Evolutionary conservation across 148 eudicot species (phyloP), one percentile per base, ranked within the genome.

Genomic region (Nepenthes gracilis): DNA sequence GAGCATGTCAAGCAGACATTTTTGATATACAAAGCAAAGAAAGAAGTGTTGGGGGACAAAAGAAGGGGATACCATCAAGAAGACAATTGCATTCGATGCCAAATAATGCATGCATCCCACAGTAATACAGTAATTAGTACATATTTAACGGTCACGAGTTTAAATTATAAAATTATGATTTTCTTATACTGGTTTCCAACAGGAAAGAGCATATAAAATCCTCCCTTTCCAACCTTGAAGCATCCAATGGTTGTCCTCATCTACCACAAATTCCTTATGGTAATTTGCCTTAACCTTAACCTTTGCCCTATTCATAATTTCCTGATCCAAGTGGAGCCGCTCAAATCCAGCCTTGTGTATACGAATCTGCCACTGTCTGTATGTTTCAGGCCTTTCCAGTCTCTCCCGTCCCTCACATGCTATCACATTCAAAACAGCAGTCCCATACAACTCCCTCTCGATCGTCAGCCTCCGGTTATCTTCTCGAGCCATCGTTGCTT

Each of bases 401-500:
- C 68, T 55, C 6, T 65, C 68, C 37, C 33, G 13, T 12, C 68
- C 68, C 54, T 65, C 68, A 47, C 68, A 65, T 4, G 68, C 68
- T 47, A 65, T 58, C 38, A 65, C 68, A 34, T 65, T 65, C 53
- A 55, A 15, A 45, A 36, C 58, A 4, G 35, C 52, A 6, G 33
- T 65, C 43, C 68, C 68, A 5, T 65, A 65, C 36, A 65, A 0
- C 53, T 47, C 45, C n/a, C 61, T 56, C 35, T 65, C 68, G 9
- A 65, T 23, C 61, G 34, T 2, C 43, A 32, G 11, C 54, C 68
- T 56, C 36, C 56, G 61, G 2, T 43, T 13, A 2, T 57, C 68
- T 33, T 65, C 68, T n/a, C 54, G 60, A 32, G 53, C 12, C 54
- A 65, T 57, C 0, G 68, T 65, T 45, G 68, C 68, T 47, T 57